These are phyloP conservation scores for Chlorella sp. DNA, from an alignment of 139 green algal species.

Conservation along the genomic window DNA sequence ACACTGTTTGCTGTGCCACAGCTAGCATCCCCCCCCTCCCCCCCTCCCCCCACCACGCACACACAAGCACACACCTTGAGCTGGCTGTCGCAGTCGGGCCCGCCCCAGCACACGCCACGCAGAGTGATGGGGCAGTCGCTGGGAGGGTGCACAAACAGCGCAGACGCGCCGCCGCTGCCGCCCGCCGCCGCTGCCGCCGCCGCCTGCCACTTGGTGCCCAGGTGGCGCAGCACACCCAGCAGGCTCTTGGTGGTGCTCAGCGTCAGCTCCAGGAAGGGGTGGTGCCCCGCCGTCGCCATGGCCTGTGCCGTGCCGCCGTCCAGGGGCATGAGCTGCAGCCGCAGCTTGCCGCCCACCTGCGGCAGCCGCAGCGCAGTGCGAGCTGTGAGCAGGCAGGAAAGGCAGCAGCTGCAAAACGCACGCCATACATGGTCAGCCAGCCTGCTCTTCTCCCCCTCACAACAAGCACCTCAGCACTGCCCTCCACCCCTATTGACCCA, in stretches of 20 bases:
- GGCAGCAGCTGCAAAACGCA: neutral
- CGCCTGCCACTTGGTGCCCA: slow-evolving; percentile 18
- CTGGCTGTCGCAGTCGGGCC: slow-evolving; percentile 17
- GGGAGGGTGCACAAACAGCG: slow-evolving; percentile 12
- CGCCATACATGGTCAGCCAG: no score
- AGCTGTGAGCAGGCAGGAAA: neutral
- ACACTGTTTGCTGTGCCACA: no score
- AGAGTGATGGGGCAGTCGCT: slow-evolving; percentile 14
- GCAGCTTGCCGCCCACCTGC: slow-evolving; percentile 16
- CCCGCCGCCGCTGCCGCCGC: neutral
- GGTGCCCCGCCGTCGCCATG: slow-evolving; percentile 14
- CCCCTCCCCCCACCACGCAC: no score
- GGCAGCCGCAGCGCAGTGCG: neutral
- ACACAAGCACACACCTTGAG: slow-evolving; percentile 18
- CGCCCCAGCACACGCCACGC: slow-evolving; percentile 23
- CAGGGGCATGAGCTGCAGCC: slow-evolving; percentile 28
- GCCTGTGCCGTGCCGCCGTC: neutral
- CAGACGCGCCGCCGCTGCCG: neutral
- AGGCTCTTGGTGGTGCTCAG: slow-evolving; percentile 27
- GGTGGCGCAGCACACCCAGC: slow-evolving; percentile 29
- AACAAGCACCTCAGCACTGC: no score
- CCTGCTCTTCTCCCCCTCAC: no score
- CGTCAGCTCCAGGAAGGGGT: slow-evolving; percentile 26
- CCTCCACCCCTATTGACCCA: no score
- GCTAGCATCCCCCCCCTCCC: no score